Percentiles rank a stretch among this genome's conserved stretches.
These are phyloP conservation scores for Parmelia sp. DNA, from an alignment of 495 filamentous ascomycete species.

Conservation along the genomic window DNA sequence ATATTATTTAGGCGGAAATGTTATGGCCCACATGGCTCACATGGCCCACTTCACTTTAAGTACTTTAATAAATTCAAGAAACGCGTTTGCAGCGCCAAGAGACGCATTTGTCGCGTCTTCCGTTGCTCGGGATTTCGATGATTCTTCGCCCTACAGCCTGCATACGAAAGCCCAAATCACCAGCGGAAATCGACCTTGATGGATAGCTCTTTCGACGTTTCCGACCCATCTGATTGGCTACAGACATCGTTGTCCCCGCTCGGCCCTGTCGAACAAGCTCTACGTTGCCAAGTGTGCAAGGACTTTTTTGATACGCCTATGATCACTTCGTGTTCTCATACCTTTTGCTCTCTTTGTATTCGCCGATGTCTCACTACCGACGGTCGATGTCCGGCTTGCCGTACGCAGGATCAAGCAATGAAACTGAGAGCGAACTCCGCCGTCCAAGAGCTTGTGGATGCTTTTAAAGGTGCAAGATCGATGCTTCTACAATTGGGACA, in stretches of 20 bases:
- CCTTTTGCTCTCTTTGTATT: slow-evolving; percentile 95
- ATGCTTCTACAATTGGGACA: slow-evolving; percentile 56
- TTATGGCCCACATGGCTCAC: too few relatives aligned
- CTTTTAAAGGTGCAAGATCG: slow-evolving; percentile 61
- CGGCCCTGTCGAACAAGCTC: slow-evolving; percentile 69
- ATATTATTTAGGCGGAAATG: too few relatives aligned
- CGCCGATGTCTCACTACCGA: slow-evolving; percentile 73
- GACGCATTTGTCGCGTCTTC: too few relatives aligned
- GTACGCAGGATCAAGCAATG: slow-evolving; percentile 67
- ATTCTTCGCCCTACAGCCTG: too few relatives aligned
- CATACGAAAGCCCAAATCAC: too few relatives aligned
- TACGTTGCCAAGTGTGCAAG: slow-evolving; percentile 96
- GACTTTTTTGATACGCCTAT: slow-evolving; percentile 93
- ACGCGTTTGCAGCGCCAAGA: too few relatives aligned
- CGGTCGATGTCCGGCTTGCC: slow-evolving; percentile 80
- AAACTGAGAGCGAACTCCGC: slow-evolving; percentile 78
- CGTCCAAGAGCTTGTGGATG: slow-evolving; percentile 75
- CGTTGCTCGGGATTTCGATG: too few relatives aligned
- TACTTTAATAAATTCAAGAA: too few relatives aligned
- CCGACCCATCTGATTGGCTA: slow-evolving; percentile 92
- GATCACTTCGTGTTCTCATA: slow-evolving; percentile 90
- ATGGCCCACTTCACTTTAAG: too few relatives aligned
- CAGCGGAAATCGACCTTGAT: too few relatives aligned
- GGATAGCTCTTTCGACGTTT: slow-evolving; percentile 53
- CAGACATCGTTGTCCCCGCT: slow-evolving; percentile 67